phyloP scores from a whole-genome alignment of 768 basidiomycete species.

The Melanogaster broomeanus region DNA sequence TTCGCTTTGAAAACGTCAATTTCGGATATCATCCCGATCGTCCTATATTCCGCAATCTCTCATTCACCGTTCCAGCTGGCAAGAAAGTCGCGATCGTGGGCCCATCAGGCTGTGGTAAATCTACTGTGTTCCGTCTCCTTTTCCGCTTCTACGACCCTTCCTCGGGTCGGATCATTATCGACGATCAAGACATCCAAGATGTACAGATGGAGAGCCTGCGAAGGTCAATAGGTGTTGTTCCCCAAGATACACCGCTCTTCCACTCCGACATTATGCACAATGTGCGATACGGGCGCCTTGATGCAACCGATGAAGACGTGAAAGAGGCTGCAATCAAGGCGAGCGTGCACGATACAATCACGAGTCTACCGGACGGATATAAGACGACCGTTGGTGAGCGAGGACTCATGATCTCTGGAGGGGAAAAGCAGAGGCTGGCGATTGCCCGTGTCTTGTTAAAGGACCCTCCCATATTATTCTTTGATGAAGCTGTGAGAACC shows the following conservation, averaged over 20 bases:
- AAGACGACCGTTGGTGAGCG: slow-evolving; percentile 92
- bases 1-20: slow-evolving; percentile 88
- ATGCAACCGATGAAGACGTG: slow-evolving; percentile 90
- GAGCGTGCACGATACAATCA: slow-evolving; percentile 81
- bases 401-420: slow-evolving; percentile 97
- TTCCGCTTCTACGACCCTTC: slow-evolving; percentile 93
- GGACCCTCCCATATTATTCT: slow-evolving; percentile 95
- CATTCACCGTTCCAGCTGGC: slow-evolving; percentile 91
- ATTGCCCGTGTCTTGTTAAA: slow-evolving; percentile 92
- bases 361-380: slow-evolving; percentile 83
- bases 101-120: slow-evolving; percentile 96
- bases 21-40: slow-evolving; percentile 93
- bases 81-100: slow-evolving; percentile 98
- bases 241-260: slow-evolving; percentile 97
- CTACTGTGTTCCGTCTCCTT: slow-evolving; percentile 90
- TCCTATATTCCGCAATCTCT: slow-evolving; percentile 85
- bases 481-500: slow-evolving; percentile 89
- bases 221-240: slow-evolving; percentile 85
- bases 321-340: slow-evolving; percentile 81
- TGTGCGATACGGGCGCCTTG: slow-evolving; percentile 86
- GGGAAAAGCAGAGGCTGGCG: slow-evolving; percentile 96
- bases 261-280: slow-evolving; percentile 96
- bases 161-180: slow-evolving; percentile 79
- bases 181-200: slow-evolving; percentile 82
- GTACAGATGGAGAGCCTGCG: slow-evolving; percentile 76